A percentile compares a stretch with the other conserved stretches of the same genome.
Conservation (phyloP, 352 stramenopile species). For the Globisporangium rhizosaccharum region DNA sequence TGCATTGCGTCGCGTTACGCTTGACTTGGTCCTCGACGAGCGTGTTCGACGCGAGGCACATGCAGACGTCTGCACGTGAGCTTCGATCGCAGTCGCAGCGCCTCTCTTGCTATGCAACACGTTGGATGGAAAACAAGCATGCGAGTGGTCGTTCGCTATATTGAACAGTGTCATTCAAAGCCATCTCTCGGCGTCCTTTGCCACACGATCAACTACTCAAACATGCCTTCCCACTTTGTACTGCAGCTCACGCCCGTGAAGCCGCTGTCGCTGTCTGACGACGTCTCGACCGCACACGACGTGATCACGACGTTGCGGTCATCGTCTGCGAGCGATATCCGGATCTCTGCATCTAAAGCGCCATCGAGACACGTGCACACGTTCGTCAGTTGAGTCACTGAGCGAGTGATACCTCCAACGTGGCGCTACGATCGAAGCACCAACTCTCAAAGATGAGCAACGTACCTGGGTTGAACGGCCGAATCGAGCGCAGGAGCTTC, state of each 20-base stretch:
- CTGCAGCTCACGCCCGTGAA: slow-evolving; percentile 45
- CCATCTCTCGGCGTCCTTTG: too few relatives aligned
- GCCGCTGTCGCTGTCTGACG: slow-evolving; percentile 6
- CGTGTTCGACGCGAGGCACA: too few relatives aligned
- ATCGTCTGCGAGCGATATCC: slow-evolving; percentile 40
- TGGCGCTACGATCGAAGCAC: not conserved
- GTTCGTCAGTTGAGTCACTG: not conserved
- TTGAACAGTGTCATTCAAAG: too few relatives aligned
- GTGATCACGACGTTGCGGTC: slow-evolving; percentile 53
- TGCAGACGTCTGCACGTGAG: too few relatives aligned
- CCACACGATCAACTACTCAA: slow-evolving; percentile 32
- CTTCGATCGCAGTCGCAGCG: too few relatives aligned
- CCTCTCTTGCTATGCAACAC: too few relatives aligned
- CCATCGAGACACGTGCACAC: not conserved
- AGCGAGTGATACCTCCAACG: not conserved
- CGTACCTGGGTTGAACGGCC: slow-evolving; percentile 68
- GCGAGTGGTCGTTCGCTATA: too few relatives aligned
- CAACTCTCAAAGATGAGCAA: not conserved
- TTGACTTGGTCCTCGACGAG: too few relatives aligned
- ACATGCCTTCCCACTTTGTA: slow-evolving; percentile 59
- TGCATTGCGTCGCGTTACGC: too few relatives aligned
- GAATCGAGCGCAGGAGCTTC: slow-evolving; percentile 68
- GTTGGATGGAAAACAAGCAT: too few relatives aligned
- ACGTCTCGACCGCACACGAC: slow-evolving; percentile 27
- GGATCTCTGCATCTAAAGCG: slow-evolving; percentile 45